Evolutionary conservation across 1,139 yeast genomes (phyloP).

Genomic region (Suhomyces bolitotheri): DNA sequence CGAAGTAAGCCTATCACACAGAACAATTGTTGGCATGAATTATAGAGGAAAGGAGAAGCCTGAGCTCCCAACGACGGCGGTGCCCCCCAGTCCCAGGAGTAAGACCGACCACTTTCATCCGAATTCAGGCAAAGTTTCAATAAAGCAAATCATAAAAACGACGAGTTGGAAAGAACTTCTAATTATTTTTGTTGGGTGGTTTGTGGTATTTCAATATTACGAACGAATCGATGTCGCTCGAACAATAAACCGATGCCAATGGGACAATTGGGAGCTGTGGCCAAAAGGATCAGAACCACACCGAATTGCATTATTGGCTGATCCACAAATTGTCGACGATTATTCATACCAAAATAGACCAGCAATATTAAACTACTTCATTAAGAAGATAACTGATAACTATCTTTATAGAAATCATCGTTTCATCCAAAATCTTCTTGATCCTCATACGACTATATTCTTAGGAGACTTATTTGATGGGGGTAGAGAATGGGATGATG

Average conservation of each 20-base stretch:
- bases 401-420: conserved; percentile 79
- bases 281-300: conserved; percentile 43
- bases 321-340: conserved; percentile 87
- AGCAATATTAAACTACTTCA: conserved; percentile 41
- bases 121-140: background rate
- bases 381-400: conserved; percentile 61
- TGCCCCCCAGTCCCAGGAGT: background rate
- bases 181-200: conserved; percentile 22
- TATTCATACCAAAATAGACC: conserved; percentile 68
- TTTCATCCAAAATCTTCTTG: conserved; percentile 54
- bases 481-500: conserved; percentile 78
- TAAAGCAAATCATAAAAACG: background rate
- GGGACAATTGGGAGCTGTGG: conserved; percentile 69
- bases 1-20: no score
- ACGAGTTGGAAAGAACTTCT: conserved; percentile 3
- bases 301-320: conserved; percentile 76
- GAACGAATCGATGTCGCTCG: conserved; percentile 59
- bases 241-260: conserved; percentile 53
- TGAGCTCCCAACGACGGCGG: conserved; percentile 1
- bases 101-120: background rate
- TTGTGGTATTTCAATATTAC: conserved; percentile 51
- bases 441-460: conserved; percentile 77
- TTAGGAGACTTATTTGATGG: conserved; percentile 95
- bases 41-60: conserved; percentile 19
- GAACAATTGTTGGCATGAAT: conserved; percentile 3